Evolutionary conservation across 305 asterid species (phyloP), one percentile per base, ranked within the genome.

Genomic region (Plantago coronopus): DNA sequence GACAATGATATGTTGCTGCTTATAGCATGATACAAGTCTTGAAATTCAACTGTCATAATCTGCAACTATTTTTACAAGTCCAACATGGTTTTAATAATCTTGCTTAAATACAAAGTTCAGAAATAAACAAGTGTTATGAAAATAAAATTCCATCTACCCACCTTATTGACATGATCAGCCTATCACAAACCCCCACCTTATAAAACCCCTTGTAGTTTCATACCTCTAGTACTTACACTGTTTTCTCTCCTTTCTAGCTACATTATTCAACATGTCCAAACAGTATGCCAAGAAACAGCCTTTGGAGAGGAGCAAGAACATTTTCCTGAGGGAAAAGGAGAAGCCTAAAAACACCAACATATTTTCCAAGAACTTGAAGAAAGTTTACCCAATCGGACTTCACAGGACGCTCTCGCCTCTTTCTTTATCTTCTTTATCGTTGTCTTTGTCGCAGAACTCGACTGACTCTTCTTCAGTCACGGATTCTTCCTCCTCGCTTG

Each of bases 361-460:
- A 25, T 75, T 89, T 42, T 78, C 85, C 2, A 84, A 68, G 67
- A 79, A 77, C 56, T 72, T 81, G 69, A 87, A 81, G 68, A 87
- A 85, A 79, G 81, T 87, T 1, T 85, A 87, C 54, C 97, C 95
- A 14, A 69, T 87, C 58, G 88, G 89, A 10, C 69, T 82, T 12
- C 83, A 80, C 17, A 79, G 88, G 54, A 75, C 84, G 7, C 63
- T 81, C 59, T 89, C 94, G 1, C 78, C 82, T 23, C 84, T 85
- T 16, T 87, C 97, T 3, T 61, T 89, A 12, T 87, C 97, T 62
- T 87, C 97, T 29, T 45, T 84, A 23, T 84, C 95, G 7, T 64
- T 83, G 59, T 70, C 95, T 12, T 67, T 89, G 67, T 90, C 96
- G 5, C 91, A 83, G 17, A 85, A 82, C 63, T 87, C 97, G 4